Percentiles rank a stretch among this genome's conserved stretches.
These are phyloP conservation scores for Eimeria necatrix DNA, from an alignment of 169 alveolate species.

Conservation along the genomic window DNA sequence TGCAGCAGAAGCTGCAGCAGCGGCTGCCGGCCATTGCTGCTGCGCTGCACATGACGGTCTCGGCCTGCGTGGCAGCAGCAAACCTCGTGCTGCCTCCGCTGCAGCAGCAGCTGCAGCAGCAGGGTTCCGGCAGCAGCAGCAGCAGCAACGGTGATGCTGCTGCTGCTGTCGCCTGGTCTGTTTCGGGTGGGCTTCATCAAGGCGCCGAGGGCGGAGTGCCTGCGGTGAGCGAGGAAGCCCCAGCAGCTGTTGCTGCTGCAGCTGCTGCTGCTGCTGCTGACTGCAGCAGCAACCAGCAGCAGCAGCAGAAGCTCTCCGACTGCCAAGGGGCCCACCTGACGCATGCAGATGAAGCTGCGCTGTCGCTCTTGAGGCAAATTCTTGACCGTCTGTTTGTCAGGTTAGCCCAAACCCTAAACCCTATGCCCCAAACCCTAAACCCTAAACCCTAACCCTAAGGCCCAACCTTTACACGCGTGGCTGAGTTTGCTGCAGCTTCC, in stretches of 20 bases:
- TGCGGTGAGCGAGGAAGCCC: no score
- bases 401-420: conserved; percentile 27
- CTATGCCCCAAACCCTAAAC: neutral
- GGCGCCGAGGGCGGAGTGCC: neutral
- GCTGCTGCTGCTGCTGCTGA: conserved; percentile 17
- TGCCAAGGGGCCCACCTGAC: conserved; percentile 12
- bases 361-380: neutral
- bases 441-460: conserved; percentile 16
- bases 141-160: conserved; percentile 6
- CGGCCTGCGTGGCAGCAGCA: conserved; percentile 55
- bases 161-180: neutral
- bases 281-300: neutral
- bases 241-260: neutral
- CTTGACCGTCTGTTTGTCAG: conserved; percentile 44
- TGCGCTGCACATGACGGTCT: conserved; percentile 1
- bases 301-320: neutral
- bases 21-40: conserved; percentile 61
- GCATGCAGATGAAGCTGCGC: conserved; percentile 58
- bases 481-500: conserved; percentile 59
- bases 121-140: neutral
- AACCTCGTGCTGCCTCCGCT: conserved; percentile 38
- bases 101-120: conserved; percentile 55
- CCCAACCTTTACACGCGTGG: neutral
- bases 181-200: neutral
- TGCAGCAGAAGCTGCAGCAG: conserved; percentile 27